Conservation (phyloP, 306 rosid species). For the Dalbergia oliveri region DNA sequence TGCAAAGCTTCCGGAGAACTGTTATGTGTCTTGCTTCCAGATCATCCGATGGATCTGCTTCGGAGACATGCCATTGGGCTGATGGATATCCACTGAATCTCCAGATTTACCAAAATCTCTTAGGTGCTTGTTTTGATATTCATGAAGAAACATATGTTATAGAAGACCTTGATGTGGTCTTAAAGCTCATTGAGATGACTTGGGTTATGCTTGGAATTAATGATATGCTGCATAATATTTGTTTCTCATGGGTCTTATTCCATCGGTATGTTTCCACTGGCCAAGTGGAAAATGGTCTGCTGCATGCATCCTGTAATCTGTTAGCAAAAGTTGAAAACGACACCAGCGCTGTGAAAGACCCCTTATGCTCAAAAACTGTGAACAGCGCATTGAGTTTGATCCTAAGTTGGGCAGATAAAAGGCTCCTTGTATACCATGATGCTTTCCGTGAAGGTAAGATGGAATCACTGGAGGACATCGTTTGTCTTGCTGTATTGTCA, state of each 20-base stretch:
- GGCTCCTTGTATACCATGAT: conserved; percentile 79
- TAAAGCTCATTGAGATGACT: conserved; percentile 91
- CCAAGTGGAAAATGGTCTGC: conserved; percentile 77
- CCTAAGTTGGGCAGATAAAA: conserved; percentile 81
- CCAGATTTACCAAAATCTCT: conserved; percentile 83
- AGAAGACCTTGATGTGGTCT: conserved; percentile 94
- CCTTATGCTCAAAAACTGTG: conserved; percentile 58
- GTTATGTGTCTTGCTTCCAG: conserved; percentile 82
- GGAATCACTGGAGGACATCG: conserved; percentile 76
- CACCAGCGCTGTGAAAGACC: conserved; percentile 58
- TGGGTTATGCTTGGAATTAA: conserved; percentile 88
- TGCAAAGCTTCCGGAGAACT: conserved; percentile 64
- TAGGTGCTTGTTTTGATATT: conserved; percentile 89
- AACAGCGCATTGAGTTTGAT: conserved; percentile 64
- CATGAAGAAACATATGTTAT: conserved; percentile 72
- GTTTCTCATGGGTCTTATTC: conserved; percentile 89
- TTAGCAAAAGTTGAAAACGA: conserved; percentile 81
- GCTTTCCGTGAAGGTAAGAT: conserved; percentile 70
- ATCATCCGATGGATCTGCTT: conserved; percentile 72
- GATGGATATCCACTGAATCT: conserved; percentile 94
- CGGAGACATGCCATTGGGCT: conserved; percentile 87
- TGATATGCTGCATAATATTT: conserved; percentile 82
- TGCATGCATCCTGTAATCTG: conserved; percentile 81
- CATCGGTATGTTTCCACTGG: conserved; percentile 77
- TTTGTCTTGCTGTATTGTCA: conserved; percentile 75